phyloP scores from a whole-genome alignment of 495 filamentous ascomycete species.

The Alectoria sarmentosa region DNA sequence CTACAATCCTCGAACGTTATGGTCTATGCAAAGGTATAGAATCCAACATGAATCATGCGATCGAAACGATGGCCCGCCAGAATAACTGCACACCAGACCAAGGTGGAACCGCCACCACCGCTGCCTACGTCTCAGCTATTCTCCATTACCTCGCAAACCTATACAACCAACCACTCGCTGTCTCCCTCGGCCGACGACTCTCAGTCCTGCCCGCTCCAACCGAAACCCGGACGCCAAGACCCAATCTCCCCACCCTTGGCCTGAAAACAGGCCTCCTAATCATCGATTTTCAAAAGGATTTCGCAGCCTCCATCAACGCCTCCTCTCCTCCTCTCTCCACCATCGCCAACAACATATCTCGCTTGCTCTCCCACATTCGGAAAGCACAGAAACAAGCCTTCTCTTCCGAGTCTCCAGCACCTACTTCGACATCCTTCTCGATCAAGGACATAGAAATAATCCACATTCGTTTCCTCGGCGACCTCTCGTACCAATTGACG shows the following conservation, averaged over 20 bases:
- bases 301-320: constrained; percentile 10
- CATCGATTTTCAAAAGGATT: constrained; percentile 11
- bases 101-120: constrained; percentile 4
- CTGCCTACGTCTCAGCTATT: constrained; percentile 5
- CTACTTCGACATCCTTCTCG: not conserved
- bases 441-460: constrained; percentile 1
- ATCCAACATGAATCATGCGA: constrained; percentile 1
- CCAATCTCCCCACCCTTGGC: constrained; percentile 1
- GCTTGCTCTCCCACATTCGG: not conserved
- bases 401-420: no score
- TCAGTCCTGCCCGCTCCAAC: not conserved
- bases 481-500: not conserved
- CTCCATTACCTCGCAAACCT: constrained; percentile 2
- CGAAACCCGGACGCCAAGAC: no score
- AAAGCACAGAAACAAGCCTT: no score
- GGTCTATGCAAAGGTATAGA: constrained; percentile 5
- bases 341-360: not conserved
- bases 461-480: constrained; percentile 1
- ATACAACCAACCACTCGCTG: not conserved
- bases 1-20: constrained; percentile 6
- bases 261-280: constrained; percentile 5
- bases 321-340: not conserved
- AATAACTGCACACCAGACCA: constrained; percentile 9
- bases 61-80: not conserved
- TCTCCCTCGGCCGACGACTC: not conserved